Evolutionary conservation across 306 rosid species (phyloP).

Genomic region (Astragalus membranaceus): DNA sequence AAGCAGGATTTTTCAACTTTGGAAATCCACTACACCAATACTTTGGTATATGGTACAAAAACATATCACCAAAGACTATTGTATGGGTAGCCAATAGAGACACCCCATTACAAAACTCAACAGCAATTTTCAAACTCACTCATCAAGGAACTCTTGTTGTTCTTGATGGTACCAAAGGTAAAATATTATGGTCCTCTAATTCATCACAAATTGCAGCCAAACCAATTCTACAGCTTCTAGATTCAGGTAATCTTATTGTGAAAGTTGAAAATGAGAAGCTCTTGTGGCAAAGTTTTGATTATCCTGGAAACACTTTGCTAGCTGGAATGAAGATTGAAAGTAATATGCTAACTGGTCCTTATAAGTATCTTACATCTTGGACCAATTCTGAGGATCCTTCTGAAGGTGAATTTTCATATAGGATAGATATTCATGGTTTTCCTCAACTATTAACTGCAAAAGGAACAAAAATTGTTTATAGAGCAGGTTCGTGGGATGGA

Average conservation of each 20-base stretch:
- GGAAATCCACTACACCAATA: too few species aligned
- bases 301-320: not conserved
- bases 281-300: constrained; percentile 2
- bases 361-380: not conserved
- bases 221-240: not conserved
- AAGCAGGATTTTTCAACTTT: too few species aligned
- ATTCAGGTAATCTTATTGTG: not conserved
- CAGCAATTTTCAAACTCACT: too few species aligned
- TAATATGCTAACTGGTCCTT: not conserved
- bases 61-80: too few species aligned
- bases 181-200: not conserved
- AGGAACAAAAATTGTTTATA: not conserved
- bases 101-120: too few species aligned
- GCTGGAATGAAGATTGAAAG: not conserved
- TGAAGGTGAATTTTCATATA: not conserved
- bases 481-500: not conserved
- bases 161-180: not conserved
- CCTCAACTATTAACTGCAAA: not conserved
- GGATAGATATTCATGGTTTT: not conserved
- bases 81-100: too few species aligned
- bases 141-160: too few species aligned
- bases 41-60: too few species aligned
- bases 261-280: not conserved
- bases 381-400: not conserved
- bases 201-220: not conserved